Percentiles rank a stretch among this genome's conserved stretches.
Evolutionary conservation across 2,329 filamentous ascomycete genomes (phyloP).

Genomic region (Lachnellula occidentalis): DNA sequence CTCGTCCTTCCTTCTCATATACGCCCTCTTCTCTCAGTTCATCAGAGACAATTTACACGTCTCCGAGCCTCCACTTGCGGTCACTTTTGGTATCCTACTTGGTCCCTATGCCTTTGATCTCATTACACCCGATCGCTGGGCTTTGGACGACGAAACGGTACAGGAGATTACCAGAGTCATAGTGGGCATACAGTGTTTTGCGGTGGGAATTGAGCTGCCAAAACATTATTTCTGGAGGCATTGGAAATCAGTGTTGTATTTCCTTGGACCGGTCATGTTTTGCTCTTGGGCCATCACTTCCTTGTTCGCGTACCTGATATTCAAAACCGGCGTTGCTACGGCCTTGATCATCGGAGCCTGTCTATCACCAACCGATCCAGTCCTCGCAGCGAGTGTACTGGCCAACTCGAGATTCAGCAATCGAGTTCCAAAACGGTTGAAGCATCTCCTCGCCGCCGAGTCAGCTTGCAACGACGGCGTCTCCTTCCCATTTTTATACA

Average conservation of each 20-base stretch:
- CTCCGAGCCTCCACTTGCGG: slow-evolving; percentile 55
- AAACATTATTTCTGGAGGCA: slow-evolving; percentile 32
- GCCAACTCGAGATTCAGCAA: slow-evolving; percentile 47
- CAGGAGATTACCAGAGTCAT: slow-evolving; percentile 68
- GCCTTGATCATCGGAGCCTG: slow-evolving; percentile 48
- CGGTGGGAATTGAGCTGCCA: slow-evolving; percentile 66
- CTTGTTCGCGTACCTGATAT: slow-evolving; percentile 40
- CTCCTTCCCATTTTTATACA: slow-evolving; percentile 50
- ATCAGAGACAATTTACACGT: slow-evolving; percentile 56
- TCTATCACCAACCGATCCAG: slow-evolving; percentile 51
- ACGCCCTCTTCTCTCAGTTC: slow-evolving; percentile 53
- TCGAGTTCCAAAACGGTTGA: slow-evolving; percentile 45
- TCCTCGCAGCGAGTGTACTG: slow-evolving; percentile 48
- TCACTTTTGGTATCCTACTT: slow-evolving; percentile 65
- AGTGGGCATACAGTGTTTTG: slow-evolving; percentile 68
- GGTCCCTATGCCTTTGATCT: slow-evolving; percentile 61
- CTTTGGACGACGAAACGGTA: slow-evolving; percentile 62
- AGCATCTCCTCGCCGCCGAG: slow-evolving; percentile 47
- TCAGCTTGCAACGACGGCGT: slow-evolving; percentile 51
- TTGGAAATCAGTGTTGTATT: slow-evolving; percentile 24
- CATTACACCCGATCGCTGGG: slow-evolving; percentile 56
- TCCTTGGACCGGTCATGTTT: slow-evolving; percentile 26
- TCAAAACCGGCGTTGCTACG: slow-evolving; percentile 40
- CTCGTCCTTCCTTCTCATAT: slow-evolving; percentile 52
- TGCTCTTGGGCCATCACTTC: slow-evolving; percentile 39